Conservation (phyloP, 1,284 basidiomycete genomes). For the Trichosporon faecale region DNA sequence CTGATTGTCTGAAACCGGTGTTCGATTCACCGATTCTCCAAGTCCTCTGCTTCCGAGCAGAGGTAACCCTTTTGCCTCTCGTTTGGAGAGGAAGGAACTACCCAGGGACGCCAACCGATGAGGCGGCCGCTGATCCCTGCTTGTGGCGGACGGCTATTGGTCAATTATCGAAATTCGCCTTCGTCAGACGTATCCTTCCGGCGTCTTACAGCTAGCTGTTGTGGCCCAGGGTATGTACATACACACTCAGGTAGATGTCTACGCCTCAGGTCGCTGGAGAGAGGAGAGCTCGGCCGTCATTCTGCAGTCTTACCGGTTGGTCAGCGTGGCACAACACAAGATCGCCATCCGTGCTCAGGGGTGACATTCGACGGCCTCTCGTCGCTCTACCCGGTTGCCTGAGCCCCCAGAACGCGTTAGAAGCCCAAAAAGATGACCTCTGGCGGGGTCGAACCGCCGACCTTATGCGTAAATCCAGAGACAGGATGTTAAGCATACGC, state of each 20-base stretch:
- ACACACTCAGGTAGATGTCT: no score
- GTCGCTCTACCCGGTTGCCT: no score
- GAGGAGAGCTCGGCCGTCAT: no score
- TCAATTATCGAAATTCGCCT: background rate
- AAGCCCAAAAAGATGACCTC: background rate
- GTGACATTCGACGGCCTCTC: no score
- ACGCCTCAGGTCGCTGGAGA: no score
- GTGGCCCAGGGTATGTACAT: background rate
- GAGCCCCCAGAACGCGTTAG: no score
- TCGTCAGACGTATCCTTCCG: background rate
- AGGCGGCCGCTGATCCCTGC: background rate
- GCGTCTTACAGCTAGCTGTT: background rate
- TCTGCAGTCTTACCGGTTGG: no score
- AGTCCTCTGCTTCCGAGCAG: background rate
- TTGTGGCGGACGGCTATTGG: background rate
- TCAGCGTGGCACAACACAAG: no score
- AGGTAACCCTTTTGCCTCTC: background rate
- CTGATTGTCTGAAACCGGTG: constrained; percentile 5
- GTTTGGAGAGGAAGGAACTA: background rate
- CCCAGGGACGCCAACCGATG: background rate
- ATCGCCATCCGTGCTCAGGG: no score
- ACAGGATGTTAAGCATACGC: constrained; percentile 1
- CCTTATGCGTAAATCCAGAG: background rate
- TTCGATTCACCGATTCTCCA: constrained; percentile 5
- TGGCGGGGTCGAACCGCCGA: constrained; percentile 4